Evolutionary conservation across 495 filamentous ascomycete genomes (phyloP).

Genomic region (Xylaria scruposa): DNA sequence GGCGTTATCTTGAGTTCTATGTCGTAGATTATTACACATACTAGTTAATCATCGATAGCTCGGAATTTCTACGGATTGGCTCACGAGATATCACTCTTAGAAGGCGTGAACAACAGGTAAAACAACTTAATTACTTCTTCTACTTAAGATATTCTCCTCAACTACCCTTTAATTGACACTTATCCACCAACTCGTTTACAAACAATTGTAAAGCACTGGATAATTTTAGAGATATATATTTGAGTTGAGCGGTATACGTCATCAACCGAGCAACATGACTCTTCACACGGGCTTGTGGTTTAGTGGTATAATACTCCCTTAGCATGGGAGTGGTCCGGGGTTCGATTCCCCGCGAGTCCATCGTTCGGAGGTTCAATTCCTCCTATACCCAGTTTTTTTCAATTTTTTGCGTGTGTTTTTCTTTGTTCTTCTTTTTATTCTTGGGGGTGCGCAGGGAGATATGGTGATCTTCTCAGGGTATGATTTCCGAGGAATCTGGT

Average conservation of each 20-base stretch:
- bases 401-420: background rate
- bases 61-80: too few species aligned
- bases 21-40: too few species aligned
- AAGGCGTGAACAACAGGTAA: background rate
- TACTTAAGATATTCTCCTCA: background rate
- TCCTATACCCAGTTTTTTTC: background rate
- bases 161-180: background rate
- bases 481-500: too few species aligned
- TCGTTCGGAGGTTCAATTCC: slow-evolving; percentile 20
- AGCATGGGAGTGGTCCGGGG: slow-evolving; percentile 60
- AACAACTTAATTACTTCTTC: background rate
- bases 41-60: too few species aligned
- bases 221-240: too few species aligned
- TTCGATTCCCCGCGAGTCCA: slow-evolving; percentile 64
- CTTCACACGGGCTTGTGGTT: slow-evolving; percentile 28
- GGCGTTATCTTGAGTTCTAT: too few species aligned
- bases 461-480: too few species aligned
- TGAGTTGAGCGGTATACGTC: too few species aligned
- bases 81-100: background rate
- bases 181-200: background rate
- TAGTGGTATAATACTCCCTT: slow-evolving; percentile 34
- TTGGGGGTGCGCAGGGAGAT: too few species aligned
- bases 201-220: background rate
- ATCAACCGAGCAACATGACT: background rate
- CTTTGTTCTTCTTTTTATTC: too few species aligned